Evolutionary conservation across 495 filamentous ascomycete genomes (phyloP), one percentile per base, ranked within the genome.

Genomic region (Penicillium longicatenatum): DNA sequence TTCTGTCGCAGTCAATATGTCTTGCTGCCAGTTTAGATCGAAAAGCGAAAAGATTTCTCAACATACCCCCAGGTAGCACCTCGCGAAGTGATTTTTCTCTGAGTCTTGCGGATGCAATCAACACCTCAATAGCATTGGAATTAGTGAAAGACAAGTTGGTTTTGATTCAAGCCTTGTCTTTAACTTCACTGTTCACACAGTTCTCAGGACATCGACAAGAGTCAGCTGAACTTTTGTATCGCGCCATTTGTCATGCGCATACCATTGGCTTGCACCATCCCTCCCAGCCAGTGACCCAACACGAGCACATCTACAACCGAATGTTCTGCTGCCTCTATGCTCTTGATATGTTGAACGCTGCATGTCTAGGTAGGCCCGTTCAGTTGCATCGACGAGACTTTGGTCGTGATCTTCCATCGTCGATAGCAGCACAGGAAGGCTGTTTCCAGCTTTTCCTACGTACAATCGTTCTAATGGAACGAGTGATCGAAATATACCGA

Each of bases 201-300:
- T 52, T 52, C 33, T 52, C 50, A 6, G 50, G 50, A 42, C 20
- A 52, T 29, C 50, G 50, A 52, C 50, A 52, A 30, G 50, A 52
- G 26, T 52, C 50, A 42, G 50, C 50, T 2, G 50, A 52, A n/a
- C 50, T 52, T 30, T 30, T 52, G 22, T 52, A 33, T 52, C 50
- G 50, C 0, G 50, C 50, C 4, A 52, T 52, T 12, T 52, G 50
- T 14, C 50, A 52, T 26, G 31, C 50, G 21, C 31, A 52, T 43
- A 52, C 50, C 10, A 6, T 52, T 29, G 50, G 50, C 39, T 10
- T 52, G 22, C 50, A 52, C 14, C 50, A 52, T 42, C 50, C 22
- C 5, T 52, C 31, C 24, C 35, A 33, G n/a, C 37, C 50, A 20
- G 37, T 35, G 8, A 48, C 26, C 1, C 35, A 26, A 12, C 35